phyloP scores from a whole-genome alignment of 129 eudicot species.

The Flaveria bidentis region DNA sequence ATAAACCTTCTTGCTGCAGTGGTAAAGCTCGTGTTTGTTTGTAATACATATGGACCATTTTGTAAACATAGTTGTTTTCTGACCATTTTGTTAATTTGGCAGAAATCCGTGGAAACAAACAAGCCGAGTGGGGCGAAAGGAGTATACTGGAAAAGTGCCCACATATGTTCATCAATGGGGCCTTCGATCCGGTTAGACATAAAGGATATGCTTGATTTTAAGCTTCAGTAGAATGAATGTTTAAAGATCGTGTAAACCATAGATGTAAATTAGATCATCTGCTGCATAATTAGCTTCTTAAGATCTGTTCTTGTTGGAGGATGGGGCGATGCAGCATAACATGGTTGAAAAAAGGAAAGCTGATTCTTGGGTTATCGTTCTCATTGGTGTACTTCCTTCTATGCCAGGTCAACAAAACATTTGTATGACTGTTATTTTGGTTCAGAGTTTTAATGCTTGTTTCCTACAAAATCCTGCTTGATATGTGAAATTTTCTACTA shows the following conservation, averaged over 20 bases:
- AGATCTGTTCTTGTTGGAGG: conserved; percentile 22
- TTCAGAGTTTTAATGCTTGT: conserved; percentile 15
- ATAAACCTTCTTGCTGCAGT: conserved; percentile 75
- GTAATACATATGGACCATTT: background rate
- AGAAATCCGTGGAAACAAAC: conserved; percentile 89
- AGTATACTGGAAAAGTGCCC: conserved; percentile 94
- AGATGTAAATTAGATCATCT: conserved; percentile 53
- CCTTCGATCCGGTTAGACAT: conserved; percentile 85
- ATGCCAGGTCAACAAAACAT: conserved; percentile 33
- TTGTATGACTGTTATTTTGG: conserved; percentile 29
- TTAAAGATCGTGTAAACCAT: conserved; percentile 31
- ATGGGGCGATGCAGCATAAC: conserved; percentile 32
- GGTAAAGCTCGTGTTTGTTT: conserved; percentile 34
- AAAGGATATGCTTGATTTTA: conserved; percentile 82
- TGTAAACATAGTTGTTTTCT: background rate
- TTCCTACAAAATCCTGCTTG: background rate
- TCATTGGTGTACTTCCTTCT: conserved; percentile 32
- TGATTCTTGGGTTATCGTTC: conserved; percentile 28
- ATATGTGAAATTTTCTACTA: background rate
- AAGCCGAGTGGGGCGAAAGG: conserved; percentile 94
- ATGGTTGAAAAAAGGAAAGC: conserved; percentile 30
- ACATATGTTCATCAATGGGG: conserved; percentile 95
- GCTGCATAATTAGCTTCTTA: conserved; percentile 39
- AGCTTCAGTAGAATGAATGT: conserved; percentile 51
- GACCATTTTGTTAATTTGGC: conserved; percentile 19